Base-by-base conservation (phyloP, 2,329 filamentous ascomycete genomes). In the Trichoderma atroviride region DNA sequence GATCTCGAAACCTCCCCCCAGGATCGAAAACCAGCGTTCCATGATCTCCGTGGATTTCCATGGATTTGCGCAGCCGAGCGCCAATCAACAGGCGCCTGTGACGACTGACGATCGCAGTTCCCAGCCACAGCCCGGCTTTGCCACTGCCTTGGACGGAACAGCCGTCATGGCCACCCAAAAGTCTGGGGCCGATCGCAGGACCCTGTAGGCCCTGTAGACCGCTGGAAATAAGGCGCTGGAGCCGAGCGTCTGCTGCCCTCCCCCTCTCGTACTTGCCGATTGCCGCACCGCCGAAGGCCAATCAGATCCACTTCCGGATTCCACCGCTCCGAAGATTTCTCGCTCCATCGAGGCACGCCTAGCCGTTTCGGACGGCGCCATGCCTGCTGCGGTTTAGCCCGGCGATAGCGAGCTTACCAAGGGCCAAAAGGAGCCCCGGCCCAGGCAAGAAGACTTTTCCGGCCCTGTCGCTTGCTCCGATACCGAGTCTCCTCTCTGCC, bases 271-370 rank as follows among this genome's bases (percentile, higher is more conserved):
- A 56, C 60, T 35, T 56, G 19, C 60, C 59, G 57, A 72, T 75
- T 74, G 74, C 69, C 73, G 69, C 52, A 71, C 40, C 75, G 74
- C 68, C 63, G 55, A 52, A 74, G 70, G 9, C 76, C 76, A 77
- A 77, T 76, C 59, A 72, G 2, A 16, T n/a, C 4, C 7, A 47
- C 55, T 65, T 61, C 69, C 62, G 69, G 57, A 19, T 58, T 43
- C 63, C 69, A 68, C 64, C 69, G 63, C 62, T 72, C 75, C 76
- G 76, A 76, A 60, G 75, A 72, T 77, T 77, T 77, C 74, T 77
- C 76, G 76, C 76, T 70, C 66, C 62, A 59, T 69, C 52, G 65
- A 57, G 53, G 19, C 5, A 1, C 7, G n/a, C n/a, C 6, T 6
- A 59, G 24, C 65, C 61, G 53, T 52, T 75, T 71, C 35, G 71